These are phyloP conservation scores for Soucietia sequanensis DNA, from an alignment of 805 yeast species.

Conservation along the genomic window DNA sequence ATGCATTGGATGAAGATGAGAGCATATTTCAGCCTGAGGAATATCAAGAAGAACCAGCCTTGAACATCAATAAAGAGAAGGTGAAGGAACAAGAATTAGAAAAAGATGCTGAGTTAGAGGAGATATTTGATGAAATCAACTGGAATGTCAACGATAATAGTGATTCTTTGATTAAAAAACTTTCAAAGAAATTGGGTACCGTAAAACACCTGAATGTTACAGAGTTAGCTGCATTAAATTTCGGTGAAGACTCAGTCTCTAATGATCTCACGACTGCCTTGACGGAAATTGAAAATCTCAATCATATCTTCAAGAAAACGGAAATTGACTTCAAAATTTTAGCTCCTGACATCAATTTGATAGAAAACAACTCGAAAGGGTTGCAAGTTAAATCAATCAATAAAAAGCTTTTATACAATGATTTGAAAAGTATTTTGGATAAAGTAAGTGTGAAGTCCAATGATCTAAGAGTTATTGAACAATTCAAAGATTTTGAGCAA, in stretches of 20 bases:
- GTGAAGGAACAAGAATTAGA: constrained; percentile 14
- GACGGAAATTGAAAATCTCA: constrained; percentile 35
- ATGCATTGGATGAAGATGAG: constrained; percentile 13
- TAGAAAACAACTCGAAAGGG: constrained; percentile 77
- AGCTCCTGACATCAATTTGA: constrained; percentile 63
- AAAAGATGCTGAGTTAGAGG: constrained; percentile 51
- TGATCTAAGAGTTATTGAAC: constrained; percentile 47
- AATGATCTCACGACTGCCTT: constrained; percentile 33
- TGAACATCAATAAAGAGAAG: constrained; percentile 11
- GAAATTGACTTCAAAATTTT: constrained; percentile 41
- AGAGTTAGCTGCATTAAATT: constrained; percentile 36
- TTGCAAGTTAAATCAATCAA: constrained; percentile 81
- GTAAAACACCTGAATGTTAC: constrained; percentile 64
- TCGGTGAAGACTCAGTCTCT: constrained; percentile 29
- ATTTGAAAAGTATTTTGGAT: constrained; percentile 62
- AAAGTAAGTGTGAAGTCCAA: constrained; percentile 66
- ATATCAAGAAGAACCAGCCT: constrained; percentile 10
- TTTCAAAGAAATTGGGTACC: constrained; percentile 57
- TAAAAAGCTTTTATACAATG: constrained; percentile 70
- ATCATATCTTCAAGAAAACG: constrained; percentile 38
- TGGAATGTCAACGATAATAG: constrained; percentile 75
- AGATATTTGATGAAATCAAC: constrained; percentile 70
- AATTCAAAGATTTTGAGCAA: constrained; percentile 49
- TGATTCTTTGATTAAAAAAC: constrained; percentile 52
- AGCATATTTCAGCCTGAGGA: constrained; percentile 3